Base-by-base conservation (phyloP, 139 green algal species). In the Bryopsis sp. region DNA sequence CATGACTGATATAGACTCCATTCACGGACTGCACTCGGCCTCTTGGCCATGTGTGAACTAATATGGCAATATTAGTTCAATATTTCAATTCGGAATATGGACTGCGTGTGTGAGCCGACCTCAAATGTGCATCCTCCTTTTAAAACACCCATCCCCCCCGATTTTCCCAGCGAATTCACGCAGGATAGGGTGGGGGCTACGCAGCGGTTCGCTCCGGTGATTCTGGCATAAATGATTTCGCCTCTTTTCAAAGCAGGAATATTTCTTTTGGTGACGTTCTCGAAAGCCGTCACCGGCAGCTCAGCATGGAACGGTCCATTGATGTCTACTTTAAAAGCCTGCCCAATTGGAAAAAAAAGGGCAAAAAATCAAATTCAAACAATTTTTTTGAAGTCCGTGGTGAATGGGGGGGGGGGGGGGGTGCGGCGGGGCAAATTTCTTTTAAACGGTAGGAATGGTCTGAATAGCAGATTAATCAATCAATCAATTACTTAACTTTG, bases 241-340 rank as follows among this genome's bases (percentile, higher is more conserved):
- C 89, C 89, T 0, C 43, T 50, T 71, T 83, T 70, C 2, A 93
- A 63, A 39, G 84, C 82, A 35, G 90, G 90, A 2, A 86, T 74
- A 76, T 94, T 96, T 34, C 89, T 77, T 34, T 82, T 76, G 0
- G 87, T 94, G 39, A 85, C 90, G 1, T 84, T 84, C 57, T 95
- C 89, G 67, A 95, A 96, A 0, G 84, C 81, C 5, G 94, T 82
- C 54, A 87, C 78, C 0, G 86, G 86, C 57, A 96, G 76, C 38
- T 83, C 60, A 8, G 82, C 88, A 0, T 71, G 59, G 64, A 87
- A 89, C 3, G 88, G 84, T 3, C 58, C 88, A 7, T 73, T 65
- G 47, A 95, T 89, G 81, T 96, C 90, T 3, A 96, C 85, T 0
- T 32, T 68, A 43, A 86, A 92, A 71, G 84, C 85, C 70, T 88